Evolutionary conservation across 768 basidiomycete genomes (phyloP), one percentile per base, ranked within the genome.

Genomic region (Boletus reticuloceps): DNA sequence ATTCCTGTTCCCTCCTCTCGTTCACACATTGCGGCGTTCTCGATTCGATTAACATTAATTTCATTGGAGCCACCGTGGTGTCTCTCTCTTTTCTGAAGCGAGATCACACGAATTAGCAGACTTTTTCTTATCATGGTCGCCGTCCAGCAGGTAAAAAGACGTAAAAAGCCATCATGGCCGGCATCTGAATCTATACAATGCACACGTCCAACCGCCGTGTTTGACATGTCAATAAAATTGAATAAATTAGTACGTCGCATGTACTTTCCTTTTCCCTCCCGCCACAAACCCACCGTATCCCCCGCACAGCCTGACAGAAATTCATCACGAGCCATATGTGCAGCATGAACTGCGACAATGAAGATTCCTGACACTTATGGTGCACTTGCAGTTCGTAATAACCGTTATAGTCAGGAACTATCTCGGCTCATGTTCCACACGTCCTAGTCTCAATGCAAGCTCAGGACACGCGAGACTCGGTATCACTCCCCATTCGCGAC

Each of bases 321-420:
- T 45, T 39, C 39, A 38, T 27, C 51, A 32, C 20, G 32, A 38
- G 10, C 32, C 27, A 37, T 19, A 27, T 53, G 37, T 36, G 29
- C 39, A 51, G 32, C 45, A 32, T 50, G 47, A 29, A 42, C 13
- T 51, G 39, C 53, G 53, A 47, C 29, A 38, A 53, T 47, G 40
- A 27, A 45, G 19, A 43, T 40, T 41, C 14, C 42, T 43, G 36
- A 47, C 40, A 31, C 51, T 55, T 12, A 34, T 38, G 38, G 32
- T 53, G 44, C 55, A 49, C 58, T 55, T 55, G 57, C 55, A 47
- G 6, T 63, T 59, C 58, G 53, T 52, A 36, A 6, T 29, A 29
- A 59, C 48, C 49, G 53, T 47, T n/a, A 36, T 36, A 25, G 19
- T 29, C 37, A 37, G 25, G 13, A 31, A 41, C 54, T 16, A 31